phyloP scores from a whole-genome alignment of 1,284 basidiomycete species.

The Malassezia sp. region DNA sequence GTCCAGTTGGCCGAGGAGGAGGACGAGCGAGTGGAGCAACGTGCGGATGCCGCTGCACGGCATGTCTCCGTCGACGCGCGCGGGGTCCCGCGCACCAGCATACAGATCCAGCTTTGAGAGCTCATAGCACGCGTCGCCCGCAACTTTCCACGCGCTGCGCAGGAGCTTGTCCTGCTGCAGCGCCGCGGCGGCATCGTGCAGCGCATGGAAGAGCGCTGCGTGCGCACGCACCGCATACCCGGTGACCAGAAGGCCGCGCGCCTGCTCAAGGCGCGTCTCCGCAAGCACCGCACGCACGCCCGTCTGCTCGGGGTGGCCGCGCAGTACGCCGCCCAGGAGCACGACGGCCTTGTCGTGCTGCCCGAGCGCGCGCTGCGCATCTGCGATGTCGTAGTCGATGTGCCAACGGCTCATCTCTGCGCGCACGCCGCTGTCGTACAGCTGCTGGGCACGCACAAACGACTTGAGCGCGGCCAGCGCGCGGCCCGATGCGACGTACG shows the following conservation, averaged over 20 bases:
- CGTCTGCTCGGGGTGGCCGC: slow-evolving; percentile 53
- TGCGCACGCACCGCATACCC: slow-evolving; percentile 69
- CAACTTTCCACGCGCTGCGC: slow-evolving; percentile 64
- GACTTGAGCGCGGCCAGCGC: slow-evolving; percentile 83
- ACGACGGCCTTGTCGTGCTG: slow-evolving; percentile 63
- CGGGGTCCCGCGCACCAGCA: background rate
- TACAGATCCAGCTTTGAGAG: slow-evolving; percentile 23
- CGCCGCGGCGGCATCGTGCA: slow-evolving; percentile 55
- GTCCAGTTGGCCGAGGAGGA: slow-evolving; percentile 17
- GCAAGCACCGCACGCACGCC: slow-evolving; percentile 65
- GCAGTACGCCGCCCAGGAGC: slow-evolving; percentile 57
- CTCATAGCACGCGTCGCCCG: slow-evolving; percentile 63
- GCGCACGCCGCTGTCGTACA: slow-evolving; percentile 10
- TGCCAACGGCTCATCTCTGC: slow-evolving; percentile 58
- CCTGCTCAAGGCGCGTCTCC: slow-evolving; percentile 63
- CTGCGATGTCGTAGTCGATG: slow-evolving; percentile 69
- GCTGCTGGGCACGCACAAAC: slow-evolving; percentile 59
- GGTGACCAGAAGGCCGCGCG: slow-evolving; percentile 56
- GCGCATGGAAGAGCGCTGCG: slow-evolving; percentile 57
- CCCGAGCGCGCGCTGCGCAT: slow-evolving; percentile 71
- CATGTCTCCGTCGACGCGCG: background rate
- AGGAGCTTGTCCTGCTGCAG: slow-evolving; percentile 50
- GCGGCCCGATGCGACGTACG: slow-evolving; percentile 74
- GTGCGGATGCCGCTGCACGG: background rate
- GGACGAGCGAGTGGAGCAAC: slow-evolving; percentile 19